Percentiles rank a stretch among this genome's conserved stretches.
Conservation (phyloP, 306 rosid species). For the Vachellia collinsii region DNA sequence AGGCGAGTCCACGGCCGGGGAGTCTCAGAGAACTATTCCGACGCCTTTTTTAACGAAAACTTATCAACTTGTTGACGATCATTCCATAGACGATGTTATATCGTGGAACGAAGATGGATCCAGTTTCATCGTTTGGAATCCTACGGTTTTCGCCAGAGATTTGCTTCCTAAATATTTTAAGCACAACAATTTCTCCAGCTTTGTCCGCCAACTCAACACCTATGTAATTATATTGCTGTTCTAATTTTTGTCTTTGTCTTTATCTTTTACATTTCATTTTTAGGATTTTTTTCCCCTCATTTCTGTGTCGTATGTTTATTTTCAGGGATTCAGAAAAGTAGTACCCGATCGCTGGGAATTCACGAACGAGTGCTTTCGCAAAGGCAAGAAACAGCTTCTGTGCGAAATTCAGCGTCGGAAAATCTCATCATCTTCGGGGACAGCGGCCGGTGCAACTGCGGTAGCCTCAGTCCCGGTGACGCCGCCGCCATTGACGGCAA, state of each 20-base stretch:
- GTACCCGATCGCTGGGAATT: constrained; percentile 97
- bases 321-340: constrained; percentile 82
- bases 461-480: constrained; percentile 1
- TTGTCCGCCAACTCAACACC: constrained; percentile 78
- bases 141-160: constrained; percentile 80
- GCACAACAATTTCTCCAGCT: constrained; percentile 5
- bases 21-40: constrained; percentile 62
- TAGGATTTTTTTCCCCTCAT: background rate
- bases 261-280: background rate
- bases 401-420: constrained; percentile 85
- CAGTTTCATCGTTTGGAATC: constrained; percentile 89
- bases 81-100: constrained; percentile 69
- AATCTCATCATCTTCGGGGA: constrained; percentile 35
- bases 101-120: constrained; percentile 96
- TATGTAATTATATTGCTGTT: constrained; percentile 49
- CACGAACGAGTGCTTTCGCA: constrained; percentile 72
- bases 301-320: background rate
- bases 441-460: background rate
- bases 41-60: constrained; percentile 86
- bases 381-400: constrained; percentile 69
- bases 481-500: constrained; percentile 36
- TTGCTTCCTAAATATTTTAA: constrained; percentile 2
- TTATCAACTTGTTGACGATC: constrained; percentile 77
- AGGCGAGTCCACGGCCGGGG: constrained; percentile 40
- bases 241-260: background rate